These are phyloP conservation scores for Fusarium musae DNA, from an alignment of 2,329 filamentous ascomycete genomes.

Conservation along the genomic window DNA sequence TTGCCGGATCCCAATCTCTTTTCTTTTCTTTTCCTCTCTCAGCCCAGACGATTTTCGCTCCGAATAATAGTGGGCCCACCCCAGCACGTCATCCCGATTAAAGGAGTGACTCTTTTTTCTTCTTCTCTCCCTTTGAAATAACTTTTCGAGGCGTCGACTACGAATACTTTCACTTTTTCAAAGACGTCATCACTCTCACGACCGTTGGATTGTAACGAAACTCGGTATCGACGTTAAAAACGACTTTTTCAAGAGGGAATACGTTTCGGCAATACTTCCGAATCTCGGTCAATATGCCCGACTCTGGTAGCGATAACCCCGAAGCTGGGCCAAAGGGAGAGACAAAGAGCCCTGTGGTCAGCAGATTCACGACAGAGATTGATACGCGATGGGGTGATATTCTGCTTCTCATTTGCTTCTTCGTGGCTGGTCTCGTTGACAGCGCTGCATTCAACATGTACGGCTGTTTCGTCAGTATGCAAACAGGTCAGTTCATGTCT, in stretches of 20 bases:
- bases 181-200: background rate
- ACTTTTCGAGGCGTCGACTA: background rate
- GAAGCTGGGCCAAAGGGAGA: constrained; percentile 28
- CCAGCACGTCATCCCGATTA: constrained; percentile 31
- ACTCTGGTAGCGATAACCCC: constrained; percentile 30
- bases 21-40: background rate
- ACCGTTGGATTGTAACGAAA: background rate
- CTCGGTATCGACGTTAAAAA: background rate
- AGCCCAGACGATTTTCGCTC: background rate
- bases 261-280: background rate
- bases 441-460: constrained; percentile 46
- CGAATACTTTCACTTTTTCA: background rate
- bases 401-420: constrained; percentile 40
- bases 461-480: constrained; percentile 46
- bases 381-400: constrained; percentile 41
- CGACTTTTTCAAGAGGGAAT: too few relatives aligned
- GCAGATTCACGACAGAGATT: constrained; percentile 35
- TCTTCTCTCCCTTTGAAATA: constrained; percentile 3
- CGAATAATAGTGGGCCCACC: background rate
- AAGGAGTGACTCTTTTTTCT: constrained; percentile 11
- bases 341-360: background rate
- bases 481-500: constrained; percentile 35
- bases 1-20: constrained; percentile 3
- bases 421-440: constrained; percentile 43
- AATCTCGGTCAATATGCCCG: constrained; percentile 20